Percentiles rank a stretch among this genome's conserved stretches.
These are phyloP conservation scores for Corymbia citriodora DNA, from an alignment of 441 rosid genomes.

Conservation along the genomic window DNA sequence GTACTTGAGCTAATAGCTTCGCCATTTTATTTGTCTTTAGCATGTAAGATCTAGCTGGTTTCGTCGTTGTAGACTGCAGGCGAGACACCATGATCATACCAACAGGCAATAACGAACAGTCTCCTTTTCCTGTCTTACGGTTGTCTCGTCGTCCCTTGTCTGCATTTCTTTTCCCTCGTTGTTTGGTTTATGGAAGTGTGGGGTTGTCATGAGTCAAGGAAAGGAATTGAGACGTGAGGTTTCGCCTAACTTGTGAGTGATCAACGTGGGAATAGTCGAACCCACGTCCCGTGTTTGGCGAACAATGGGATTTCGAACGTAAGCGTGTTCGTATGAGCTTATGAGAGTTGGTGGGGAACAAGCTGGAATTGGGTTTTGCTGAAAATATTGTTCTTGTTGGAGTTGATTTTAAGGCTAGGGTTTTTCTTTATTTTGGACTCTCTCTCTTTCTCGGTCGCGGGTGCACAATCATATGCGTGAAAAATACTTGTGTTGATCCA, in stretches of 20 bases:
- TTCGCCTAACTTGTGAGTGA: background rate
- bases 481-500: background rate
- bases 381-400: background rate
- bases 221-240: background rate
- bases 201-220: background rate
- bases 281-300: background rate
- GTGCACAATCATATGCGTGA: background rate
- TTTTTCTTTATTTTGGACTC: background rate
- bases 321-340: background rate
- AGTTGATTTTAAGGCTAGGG: background rate
- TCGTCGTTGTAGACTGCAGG: background rate
- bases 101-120: background rate
- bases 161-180: background rate
- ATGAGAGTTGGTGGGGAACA: background rate
- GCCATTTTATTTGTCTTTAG: no score
- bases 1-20: no score
- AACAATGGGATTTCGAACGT: background rate
- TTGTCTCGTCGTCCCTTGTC: background rate
- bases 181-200: background rate
- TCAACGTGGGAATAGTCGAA: background rate
- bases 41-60: no score
- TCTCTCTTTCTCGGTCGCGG: background rate
- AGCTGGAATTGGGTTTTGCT: background rate
- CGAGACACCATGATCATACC: background rate
- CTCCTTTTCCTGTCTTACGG: background rate